phyloP scores from a whole-genome alignment of 148 eudicot species.

The Nepenthes mirabilis region DNA sequence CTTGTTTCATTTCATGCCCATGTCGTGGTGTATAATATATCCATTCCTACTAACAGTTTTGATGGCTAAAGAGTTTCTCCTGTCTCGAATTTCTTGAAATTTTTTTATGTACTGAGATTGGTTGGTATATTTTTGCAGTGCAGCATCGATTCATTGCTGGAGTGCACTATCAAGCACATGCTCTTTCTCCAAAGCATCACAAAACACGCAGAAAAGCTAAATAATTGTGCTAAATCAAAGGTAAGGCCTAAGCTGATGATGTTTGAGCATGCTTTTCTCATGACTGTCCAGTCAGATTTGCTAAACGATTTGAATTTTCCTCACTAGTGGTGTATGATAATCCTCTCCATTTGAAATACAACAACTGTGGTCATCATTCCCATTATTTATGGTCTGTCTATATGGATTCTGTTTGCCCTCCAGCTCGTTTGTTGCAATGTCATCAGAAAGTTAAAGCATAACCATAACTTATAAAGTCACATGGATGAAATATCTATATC shows the following conservation, averaged over 20 bases:
- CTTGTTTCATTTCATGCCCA: no score
- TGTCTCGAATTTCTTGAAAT: not conserved
- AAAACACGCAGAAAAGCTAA: conserved; percentile 68
- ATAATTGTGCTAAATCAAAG: conserved; percentile 42
- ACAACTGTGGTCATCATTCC: no score
- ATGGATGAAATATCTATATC: no score
- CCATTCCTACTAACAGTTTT: not conserved
- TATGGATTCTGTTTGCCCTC: no score
- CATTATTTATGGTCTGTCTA: no score
- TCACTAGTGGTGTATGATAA: no score
- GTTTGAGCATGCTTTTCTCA: not conserved
- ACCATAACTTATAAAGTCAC: no score
- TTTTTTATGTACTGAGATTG: conserved; percentile 12
- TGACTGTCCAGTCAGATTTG: not conserved
- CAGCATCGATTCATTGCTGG: conserved; percentile 85
- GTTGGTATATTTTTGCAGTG: conserved; percentile 39
- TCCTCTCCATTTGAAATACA: no score
- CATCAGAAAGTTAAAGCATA: no score
- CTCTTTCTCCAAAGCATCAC: conserved; percentile 61
- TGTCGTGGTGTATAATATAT: no score
- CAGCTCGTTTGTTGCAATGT: no score
- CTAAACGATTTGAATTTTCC: no score
- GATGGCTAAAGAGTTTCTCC: not conserved
- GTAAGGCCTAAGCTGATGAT: conserved; percentile 18
- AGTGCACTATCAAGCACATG: conserved; percentile 88